Conservation (phyloP, 1,139 yeast species). For the Yamadazyma sp. region DNA sequence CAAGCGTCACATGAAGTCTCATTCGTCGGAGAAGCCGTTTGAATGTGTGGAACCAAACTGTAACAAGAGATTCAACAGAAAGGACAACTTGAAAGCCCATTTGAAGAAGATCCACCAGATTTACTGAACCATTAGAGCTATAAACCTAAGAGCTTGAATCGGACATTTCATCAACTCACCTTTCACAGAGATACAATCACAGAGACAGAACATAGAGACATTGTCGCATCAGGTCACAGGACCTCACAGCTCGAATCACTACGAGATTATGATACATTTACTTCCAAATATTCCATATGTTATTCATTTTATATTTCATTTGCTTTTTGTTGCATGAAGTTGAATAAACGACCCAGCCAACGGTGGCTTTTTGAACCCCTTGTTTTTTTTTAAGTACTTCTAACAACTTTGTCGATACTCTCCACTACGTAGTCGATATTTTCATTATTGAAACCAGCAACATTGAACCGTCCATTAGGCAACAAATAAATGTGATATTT, state of each 20-base stretch:
- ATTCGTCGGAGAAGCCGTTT: conserved; percentile 84
- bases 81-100: conserved; percentile 69
- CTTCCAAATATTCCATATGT: too few relatives aligned
- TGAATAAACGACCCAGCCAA: too few relatives aligned
- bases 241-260: too few relatives aligned
- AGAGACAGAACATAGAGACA: too few relatives aligned
- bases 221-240: too few relatives aligned
- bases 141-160: too few relatives aligned
- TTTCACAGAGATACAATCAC: too few relatives aligned
- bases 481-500: conserved; percentile 41
- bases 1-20: conserved; percentile 84
- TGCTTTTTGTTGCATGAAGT: neutral
- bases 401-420: conserved; percentile 40
- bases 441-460: conserved; percentile 41
- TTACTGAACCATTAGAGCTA: conserved; percentile 3
- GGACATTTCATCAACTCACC: too few relatives aligned
- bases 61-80: conserved; percentile 72
- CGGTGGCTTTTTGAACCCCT: neutral
- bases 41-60: conserved; percentile 73
- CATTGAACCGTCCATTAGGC: conserved; percentile 40
- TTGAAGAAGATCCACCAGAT: conserved; percentile 57
- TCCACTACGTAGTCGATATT: conserved; percentile 38
- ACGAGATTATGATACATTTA: too few relatives aligned
- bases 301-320: neutral
- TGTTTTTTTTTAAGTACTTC: conserved; percentile 17